A percentile compares a stretch with the other conserved stretches of the same genome.
Evolutionary conservation across 768 basidiomycete genomes (phyloP).

Genomic region (Termitomyces bulborhizus): DNA sequence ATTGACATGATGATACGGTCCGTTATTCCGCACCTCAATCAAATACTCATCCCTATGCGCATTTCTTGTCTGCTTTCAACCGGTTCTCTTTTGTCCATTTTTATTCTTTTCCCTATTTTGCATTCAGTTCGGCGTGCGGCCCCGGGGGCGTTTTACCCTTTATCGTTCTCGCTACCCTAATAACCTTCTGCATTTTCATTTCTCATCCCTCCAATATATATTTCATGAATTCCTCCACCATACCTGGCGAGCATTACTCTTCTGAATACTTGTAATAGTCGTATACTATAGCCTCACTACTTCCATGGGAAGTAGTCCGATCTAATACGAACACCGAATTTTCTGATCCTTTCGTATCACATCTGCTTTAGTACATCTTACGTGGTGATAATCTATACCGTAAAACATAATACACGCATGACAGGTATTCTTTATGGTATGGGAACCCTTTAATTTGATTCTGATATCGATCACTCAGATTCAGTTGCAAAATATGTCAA

Average conservation of each 20-base stretch:
- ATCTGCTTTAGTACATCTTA: conserved; percentile 11
- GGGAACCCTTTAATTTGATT: not conserved
- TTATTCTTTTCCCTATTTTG: conserved; percentile 11
- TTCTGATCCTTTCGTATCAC: conserved; percentile 9
- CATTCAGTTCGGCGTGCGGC: conserved; percentile 17
- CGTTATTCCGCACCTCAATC: conserved; percentile 4
- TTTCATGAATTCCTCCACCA: conserved; percentile 12
- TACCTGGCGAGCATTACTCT: conserved; percentile 9
- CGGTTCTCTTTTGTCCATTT: conserved; percentile 9
- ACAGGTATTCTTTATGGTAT: not conserved
- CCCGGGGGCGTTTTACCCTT: conserved; percentile 19
- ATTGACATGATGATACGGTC: conserved; percentile 10
- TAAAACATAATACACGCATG: not conserved
- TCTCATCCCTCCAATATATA: conserved; percentile 11
- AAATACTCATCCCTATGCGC: conserved; percentile 16
- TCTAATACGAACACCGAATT: conserved; percentile 15
- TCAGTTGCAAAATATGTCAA: not conserved
- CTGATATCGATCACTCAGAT: not conserved
- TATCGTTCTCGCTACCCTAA: conserved; percentile 13
- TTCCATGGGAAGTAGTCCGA: conserved; percentile 9
- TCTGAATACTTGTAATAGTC: conserved; percentile 24
- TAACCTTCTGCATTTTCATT: conserved; percentile 18
- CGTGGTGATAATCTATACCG: conserved; percentile 10
- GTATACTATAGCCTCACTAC: conserved; percentile 22
- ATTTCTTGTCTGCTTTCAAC: conserved; percentile 9